Evolutionary conservation across 75 land plant species (phyloP), one percentile per base, ranked within the genome.

Genomic region (Isoetes taiwanensis): DNA sequence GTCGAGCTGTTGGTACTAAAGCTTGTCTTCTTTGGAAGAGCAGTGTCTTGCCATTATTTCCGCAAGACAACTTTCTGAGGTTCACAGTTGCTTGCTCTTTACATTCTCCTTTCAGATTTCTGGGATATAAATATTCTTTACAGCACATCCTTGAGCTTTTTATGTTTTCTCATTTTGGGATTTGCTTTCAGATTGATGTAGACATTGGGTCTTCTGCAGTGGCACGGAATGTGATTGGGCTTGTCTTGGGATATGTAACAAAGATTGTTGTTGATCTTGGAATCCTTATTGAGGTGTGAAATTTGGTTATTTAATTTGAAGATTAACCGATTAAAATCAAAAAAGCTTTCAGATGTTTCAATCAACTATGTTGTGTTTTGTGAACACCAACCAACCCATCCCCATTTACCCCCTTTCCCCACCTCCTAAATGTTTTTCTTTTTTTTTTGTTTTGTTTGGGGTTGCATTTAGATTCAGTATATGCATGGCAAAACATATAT

Each of bases 181-280:
- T 54, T 10, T 28, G 27, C 31, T 17, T 79, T 39, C 85, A 86
- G 95, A 78, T 91, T 60, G 97, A 84, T 62, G 84, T 91, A 50
- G 94, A 91, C 69, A 89, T 91, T 70, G 95, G 97, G 35, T 91
- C 97, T 12, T 91, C 97, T 50, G 79, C 89, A n/a, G 94, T 91
- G 26, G 97, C 87, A 52, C 82, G 81, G 41, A 71, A 94, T 58
- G 74, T 91, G 54, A 79, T 91, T 29, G 63, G 82, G 30, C 74
- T 91, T 39, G 97, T 87, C 30, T 73, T 91, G 34, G 94, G 97
- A 64, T 89, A 91, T 59, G 80, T 91, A 39, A 80, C 97, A 33
- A 80, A 77, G 48, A 50, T 91, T 41, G 89, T 87, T 28, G 85
- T 86, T 34, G 97, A 91, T 59, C 78, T 91, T 70, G 89, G 85